These are phyloP conservation scores for Coemansia asiatica DNA, from an alignment of 192 early-diverging fungal species.

Conservation along the genomic window DNA sequence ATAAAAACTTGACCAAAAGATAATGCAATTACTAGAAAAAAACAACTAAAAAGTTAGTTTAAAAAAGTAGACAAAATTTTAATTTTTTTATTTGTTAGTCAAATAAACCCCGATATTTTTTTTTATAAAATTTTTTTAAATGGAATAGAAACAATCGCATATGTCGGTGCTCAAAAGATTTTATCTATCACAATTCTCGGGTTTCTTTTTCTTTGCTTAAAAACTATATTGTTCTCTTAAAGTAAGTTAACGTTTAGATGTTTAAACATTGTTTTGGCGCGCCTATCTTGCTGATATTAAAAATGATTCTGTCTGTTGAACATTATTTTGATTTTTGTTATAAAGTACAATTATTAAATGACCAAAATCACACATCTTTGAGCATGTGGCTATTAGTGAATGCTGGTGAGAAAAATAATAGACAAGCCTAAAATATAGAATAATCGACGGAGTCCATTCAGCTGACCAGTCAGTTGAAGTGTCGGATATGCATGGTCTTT, in stretches of 20 bases:
- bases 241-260: background rate
- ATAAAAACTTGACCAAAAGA: too few relatives aligned
- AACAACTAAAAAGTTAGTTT: too few relatives aligned
- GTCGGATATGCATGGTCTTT: constrained; percentile 3
- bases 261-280: background rate
- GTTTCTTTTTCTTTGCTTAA: background rate
- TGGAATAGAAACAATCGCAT: background rate
- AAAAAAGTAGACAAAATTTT: too few relatives aligned
- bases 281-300: background rate
- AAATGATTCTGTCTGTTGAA: background rate
- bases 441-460: constrained; percentile 3
- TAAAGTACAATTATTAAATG: background rate
- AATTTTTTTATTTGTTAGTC: too few relatives aligned
- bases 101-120: too few relatives aligned
- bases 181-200: background rate
- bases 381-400: background rate
- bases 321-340: background rate
- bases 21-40: too few relatives aligned
- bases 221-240: background rate
- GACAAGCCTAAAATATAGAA: constrained; percentile 2
- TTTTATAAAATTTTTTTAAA: too few relatives aligned
- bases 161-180: background rate
- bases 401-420: background rate
- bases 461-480: background rate
- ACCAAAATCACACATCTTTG: background rate